phyloP scores from a whole-genome alignment of 768 basidiomycete species.

The Suillus sp. region DNA sequence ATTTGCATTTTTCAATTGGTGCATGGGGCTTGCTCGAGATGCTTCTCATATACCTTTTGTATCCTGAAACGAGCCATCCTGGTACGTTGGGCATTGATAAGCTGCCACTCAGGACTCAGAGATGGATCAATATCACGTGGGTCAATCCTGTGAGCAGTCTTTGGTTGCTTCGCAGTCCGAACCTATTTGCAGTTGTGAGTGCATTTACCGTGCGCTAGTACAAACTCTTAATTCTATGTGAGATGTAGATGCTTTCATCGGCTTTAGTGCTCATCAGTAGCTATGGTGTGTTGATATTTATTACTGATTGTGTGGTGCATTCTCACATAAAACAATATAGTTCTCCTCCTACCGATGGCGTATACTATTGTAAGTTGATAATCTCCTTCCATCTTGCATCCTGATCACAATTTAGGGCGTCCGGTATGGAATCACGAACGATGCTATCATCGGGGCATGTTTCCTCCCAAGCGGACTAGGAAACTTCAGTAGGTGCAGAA shows the following conservation, averaged over 20 bases:
- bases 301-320: constrained; percentile 22
- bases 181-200: constrained; percentile 55
- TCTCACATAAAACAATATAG: constrained; percentile 29
- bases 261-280: background rate
- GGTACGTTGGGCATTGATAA: constrained; percentile 57
- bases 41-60: constrained; percentile 41
- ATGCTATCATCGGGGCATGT: constrained; percentile 57
- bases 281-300: background rate
- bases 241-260: background rate
- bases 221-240: background rate
- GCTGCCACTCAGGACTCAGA: constrained; percentile 22
- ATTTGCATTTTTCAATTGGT: constrained; percentile 53
- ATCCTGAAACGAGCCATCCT: constrained; percentile 72
- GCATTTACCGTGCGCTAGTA: background rate
- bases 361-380: constrained; percentile 54
- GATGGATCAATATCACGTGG: constrained; percentile 37
- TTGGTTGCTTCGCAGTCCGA: constrained; percentile 57
- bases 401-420: constrained; percentile 41
- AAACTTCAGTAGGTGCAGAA: constrained; percentile 49
- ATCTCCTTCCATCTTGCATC: background rate
- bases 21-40: constrained; percentile 42
- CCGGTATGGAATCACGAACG: constrained; percentile 57
- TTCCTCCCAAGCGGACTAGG: constrained; percentile 62
- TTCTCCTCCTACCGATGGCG: constrained; percentile 54
- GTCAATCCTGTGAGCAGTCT: constrained; percentile 65